Conservation (phyloP, 768 basidiomycete species). For the Pulveroboletus sp. region DNA sequence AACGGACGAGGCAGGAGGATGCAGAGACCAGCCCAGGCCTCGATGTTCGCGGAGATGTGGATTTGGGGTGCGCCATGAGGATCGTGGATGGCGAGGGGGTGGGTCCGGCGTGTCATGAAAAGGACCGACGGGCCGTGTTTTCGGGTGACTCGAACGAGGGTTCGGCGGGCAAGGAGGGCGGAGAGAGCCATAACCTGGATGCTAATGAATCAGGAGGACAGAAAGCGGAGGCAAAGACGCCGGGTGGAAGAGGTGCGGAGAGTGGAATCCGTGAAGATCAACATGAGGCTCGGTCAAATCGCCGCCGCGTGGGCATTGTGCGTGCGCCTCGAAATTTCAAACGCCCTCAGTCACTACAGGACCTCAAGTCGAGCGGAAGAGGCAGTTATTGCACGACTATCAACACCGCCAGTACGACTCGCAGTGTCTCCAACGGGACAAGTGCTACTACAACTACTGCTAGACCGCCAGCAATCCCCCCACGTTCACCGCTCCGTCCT, state of each 20-base stretch:
- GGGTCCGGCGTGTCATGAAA: constrained; percentile 23
- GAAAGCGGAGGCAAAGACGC: background rate
- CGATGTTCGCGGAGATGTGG: constrained; percentile 21
- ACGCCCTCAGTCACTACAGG: constrained; percentile 29
- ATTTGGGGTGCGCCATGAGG: constrained; percentile 23
- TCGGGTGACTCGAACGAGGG: constrained; percentile 18
- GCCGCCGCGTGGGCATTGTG: constrained; percentile 43
- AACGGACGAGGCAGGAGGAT: background rate
- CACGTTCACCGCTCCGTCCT: constrained; percentile 31
- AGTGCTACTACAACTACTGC: background rate
- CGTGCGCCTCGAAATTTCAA: constrained; percentile 35
- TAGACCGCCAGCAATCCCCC: constrained; percentile 26
- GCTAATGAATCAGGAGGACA: constrained; percentile 6
- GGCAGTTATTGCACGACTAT: constrained; percentile 11
- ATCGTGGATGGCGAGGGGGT: constrained; percentile 19
- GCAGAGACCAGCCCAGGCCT: constrained; percentile 4
- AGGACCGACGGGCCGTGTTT: constrained; percentile 16
- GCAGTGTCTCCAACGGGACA: constrained; percentile 7
- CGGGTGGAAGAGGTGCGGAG: constrained; percentile 21
- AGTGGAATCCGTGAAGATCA: constrained; percentile 18
- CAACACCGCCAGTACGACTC: constrained; percentile 7
- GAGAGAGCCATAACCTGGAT: background rate
- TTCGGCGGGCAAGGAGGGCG: constrained; percentile 10
- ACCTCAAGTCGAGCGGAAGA: constrained; percentile 22
- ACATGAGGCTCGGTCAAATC: constrained; percentile 36